Conservation (phyloP, 2,329 filamentous ascomycete species). For the Verticillium longisporum region DNA sequence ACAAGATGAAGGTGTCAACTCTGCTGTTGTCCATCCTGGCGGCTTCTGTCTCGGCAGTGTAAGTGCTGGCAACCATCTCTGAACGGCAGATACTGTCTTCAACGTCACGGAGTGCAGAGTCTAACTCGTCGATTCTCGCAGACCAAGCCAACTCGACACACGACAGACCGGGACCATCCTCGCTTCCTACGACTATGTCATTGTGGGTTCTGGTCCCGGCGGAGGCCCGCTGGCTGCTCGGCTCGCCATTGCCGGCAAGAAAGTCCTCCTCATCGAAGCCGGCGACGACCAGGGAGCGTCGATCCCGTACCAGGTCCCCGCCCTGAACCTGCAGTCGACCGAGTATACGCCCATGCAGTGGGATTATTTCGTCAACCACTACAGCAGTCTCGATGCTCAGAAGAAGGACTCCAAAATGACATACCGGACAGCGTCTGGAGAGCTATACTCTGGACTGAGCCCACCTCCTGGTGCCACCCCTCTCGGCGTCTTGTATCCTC, state of each 20-base stretch:
- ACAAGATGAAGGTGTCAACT: background rate
- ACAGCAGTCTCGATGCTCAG: constrained; percentile 9
- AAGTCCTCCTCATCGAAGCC: constrained; percentile 51
- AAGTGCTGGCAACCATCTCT: background rate
- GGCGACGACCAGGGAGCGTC: constrained; percentile 43
- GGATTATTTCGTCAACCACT: constrained; percentile 14
- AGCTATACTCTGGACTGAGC: constrained; percentile 26
- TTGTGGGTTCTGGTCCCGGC: constrained; percentile 51
- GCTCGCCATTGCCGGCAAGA: constrained; percentile 48
- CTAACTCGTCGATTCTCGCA: background rate
- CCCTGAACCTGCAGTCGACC: constrained; percentile 14
- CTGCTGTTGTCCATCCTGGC: background rate
- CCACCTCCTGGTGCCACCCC: constrained; percentile 31
- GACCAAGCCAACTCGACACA: background rate
- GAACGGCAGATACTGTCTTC: too few species aligned
- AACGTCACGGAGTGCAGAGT: background rate
- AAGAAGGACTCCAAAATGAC: constrained; percentile 46
- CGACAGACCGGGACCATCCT: background rate
- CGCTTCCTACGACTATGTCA: constrained; percentile 46
- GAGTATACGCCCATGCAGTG: constrained; percentile 13
- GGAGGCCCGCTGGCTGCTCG: constrained; percentile 48
- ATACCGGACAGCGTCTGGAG: constrained; percentile 32
- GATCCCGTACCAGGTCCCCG: constrained; percentile 18
- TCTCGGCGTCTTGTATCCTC: constrained; percentile 39
- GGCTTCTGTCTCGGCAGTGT: background rate